Evolutionary conservation across 371 early-diverging fungal genomes (phyloP), one percentile per base, ranked within the genome.

Genomic region (Mortierella sp.): DNA sequence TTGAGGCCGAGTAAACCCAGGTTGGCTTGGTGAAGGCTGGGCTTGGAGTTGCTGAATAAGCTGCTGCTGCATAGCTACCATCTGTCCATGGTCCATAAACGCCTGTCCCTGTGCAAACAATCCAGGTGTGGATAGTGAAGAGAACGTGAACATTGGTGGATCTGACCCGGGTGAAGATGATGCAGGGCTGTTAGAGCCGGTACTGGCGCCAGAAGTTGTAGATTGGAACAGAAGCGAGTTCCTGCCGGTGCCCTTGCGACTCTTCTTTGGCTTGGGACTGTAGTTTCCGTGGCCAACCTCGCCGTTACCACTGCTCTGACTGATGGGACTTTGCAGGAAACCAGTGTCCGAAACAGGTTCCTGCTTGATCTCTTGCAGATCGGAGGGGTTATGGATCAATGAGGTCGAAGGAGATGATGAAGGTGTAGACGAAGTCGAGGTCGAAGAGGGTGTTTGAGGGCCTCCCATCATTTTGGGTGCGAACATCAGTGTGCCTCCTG

Each of bases 121-220:
- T 3, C 69, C 77, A 2, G 77, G 77, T 2, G 62, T 76, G 25
- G 69, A 65, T 34, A 76, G n/a, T 2, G 77, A 76, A 13, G 77
- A 60, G 59, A 69, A 76, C 1, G 61, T 64, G 22, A 76, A 69
- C 12, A 44, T 17, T 9, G 50, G 65, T 3, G 54, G 58, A n/a
- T 64, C 65, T 0, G n/a, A 34, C 34, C 34, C 34, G 10, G 34
- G 10, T 34, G 7, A 4, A 31, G 29, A 8, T 0, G 48, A 25
- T 41, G 37, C 41, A 2, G n/a, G 22, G 5, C 19, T 54, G 19
- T 46, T 21, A 21, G 58, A 29, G 27, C 48, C 34, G 10, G 40
- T 34, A 2, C 47, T 52, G 0, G 54, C 28, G 2, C 50, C n/a
- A n/a, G n/a, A n/a, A n/a, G 34, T 58, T 16, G 50, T 22, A 17